phyloP scores from a whole-genome alignment of 805 yeast genomes.

The Starmerella vitae region DNA sequence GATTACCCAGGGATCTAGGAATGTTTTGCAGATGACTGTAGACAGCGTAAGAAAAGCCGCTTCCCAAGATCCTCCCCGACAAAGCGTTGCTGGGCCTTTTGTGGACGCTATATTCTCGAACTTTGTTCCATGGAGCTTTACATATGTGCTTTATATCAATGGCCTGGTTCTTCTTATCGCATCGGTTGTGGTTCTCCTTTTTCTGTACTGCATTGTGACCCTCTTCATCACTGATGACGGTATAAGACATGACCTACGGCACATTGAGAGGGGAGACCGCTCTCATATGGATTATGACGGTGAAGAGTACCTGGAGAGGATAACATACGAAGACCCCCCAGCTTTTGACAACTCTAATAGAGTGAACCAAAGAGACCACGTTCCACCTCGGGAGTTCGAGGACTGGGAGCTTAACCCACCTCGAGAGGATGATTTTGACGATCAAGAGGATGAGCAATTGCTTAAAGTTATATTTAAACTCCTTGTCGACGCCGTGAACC shows the following conservation, averaged over 20 bases:
- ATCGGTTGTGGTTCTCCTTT: conserved; percentile 1
- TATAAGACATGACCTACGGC: conserved; percentile 18
- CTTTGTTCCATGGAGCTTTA: conserved; percentile 5
- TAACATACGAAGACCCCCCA: too few relatives aligned
- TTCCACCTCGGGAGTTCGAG: too few relatives aligned
- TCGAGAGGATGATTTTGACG: too few relatives aligned
- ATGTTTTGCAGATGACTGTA: too few relatives aligned
- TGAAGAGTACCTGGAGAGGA: conserved; percentile 11
- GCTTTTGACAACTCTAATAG: too few relatives aligned
- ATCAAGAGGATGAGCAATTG: too few relatives aligned
- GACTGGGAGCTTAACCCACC: too few relatives aligned
- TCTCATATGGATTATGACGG: conserved; percentile 17
- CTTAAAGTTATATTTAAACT: too few relatives aligned
- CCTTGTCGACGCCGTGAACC: too few relatives aligned
- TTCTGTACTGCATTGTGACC: conserved; percentile 9
- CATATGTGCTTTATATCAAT: conserved; percentile 9
- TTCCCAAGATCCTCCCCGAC: conserved; percentile 20
- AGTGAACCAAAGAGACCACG: too few relatives aligned
- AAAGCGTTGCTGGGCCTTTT: conserved; percentile 17
- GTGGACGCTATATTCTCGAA: conserved; percentile 14
- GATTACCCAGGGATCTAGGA: too few relatives aligned
- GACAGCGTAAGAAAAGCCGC: too few relatives aligned
- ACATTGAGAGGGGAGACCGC: conserved; percentile 15
- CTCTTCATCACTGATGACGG: conserved; percentile 14
- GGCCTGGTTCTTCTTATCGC: conserved; percentile 9